Conservation (phyloP, 2,329 filamentous ascomycete species). For the Pleomassaria siparia region DNA sequence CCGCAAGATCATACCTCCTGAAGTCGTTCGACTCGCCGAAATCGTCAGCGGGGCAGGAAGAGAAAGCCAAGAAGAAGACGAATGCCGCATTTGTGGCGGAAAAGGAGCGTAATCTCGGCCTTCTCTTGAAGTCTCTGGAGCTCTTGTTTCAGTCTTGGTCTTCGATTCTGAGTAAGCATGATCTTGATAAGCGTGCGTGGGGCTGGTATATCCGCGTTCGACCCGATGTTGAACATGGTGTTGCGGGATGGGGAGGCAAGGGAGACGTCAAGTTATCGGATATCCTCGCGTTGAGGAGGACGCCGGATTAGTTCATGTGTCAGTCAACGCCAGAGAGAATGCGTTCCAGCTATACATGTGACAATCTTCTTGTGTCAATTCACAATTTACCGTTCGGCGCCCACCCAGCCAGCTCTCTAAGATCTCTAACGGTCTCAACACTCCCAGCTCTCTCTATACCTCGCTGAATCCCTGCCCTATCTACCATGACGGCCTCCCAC, state of each 20-base stretch:
- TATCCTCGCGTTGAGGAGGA: conserved; percentile 50
- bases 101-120: conserved; percentile 68
- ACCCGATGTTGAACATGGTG: conserved; percentile 73
- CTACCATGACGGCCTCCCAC: conserved; percentile 51
- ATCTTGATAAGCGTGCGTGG: conserved; percentile 78
- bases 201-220: conserved; percentile 77
- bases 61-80: conserved; percentile 51
- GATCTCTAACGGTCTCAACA: neutral
- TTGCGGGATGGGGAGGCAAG: conserved; percentile 82
- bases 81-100: conserved; percentile 55
- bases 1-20: conserved; percentile 61
- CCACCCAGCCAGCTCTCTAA: neutral
- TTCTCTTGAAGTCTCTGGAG: conserved; percentile 71
- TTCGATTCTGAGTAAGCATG: conserved; percentile 59
- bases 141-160: conserved; percentile 75
- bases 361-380: too few relatives aligned
- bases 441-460: neutral
- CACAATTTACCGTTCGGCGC: too few relatives aligned
- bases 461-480: conserved; percentile 27
- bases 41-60: conserved; percentile 18
- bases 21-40: conserved; percentile 60
- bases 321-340: too few relatives aligned
- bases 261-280: conserved; percentile 66
- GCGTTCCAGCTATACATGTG: too few relatives aligned
- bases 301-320: conserved; percentile 1